Evolutionary conservation across 2,329 filamentous ascomycete genomes (phyloP).

Genomic region (Ciborinia camelliae): DNA sequence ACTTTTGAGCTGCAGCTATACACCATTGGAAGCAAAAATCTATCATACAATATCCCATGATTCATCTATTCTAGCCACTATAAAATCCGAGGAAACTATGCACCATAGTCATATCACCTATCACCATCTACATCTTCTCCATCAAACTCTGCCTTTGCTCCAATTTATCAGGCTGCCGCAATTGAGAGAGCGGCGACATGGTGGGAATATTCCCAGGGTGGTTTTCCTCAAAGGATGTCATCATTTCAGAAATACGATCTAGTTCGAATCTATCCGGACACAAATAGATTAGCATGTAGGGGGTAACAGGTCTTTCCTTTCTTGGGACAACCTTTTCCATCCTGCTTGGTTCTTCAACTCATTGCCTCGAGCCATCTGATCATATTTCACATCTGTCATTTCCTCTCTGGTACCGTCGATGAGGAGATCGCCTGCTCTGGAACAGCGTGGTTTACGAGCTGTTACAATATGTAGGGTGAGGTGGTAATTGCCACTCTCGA

Average conservation of each 20-base stretch:
- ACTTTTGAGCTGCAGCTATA: not conserved
- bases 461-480: constrained; percentile 36
- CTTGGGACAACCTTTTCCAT: constrained; percentile 16
- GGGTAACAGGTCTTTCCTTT: not conserved
- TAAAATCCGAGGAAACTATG: not conserved
- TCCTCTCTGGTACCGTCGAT: constrained; percentile 30
- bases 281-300: not conserved
- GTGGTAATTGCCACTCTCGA: constrained; percentile 29
- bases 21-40: not conserved
- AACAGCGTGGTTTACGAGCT: constrained; percentile 31
- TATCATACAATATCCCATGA: not conserved
- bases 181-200: not conserved
- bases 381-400: constrained; percentile 33
- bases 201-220: constrained; percentile 9
- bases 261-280: constrained; percentile 13
- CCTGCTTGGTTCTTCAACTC: constrained; percentile 5
- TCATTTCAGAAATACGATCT: constrained; percentile 8
- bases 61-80: not conserved
- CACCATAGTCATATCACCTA: not conserved
- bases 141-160: not conserved
- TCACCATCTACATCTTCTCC: not conserved
- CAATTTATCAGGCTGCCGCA: not conserved
- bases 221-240: constrained; percentile 9
- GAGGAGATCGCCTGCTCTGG: constrained; percentile 33
- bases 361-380: constrained; percentile 29